Percentiles rank a stretch among this genome's conserved stretches.
Conservation (phyloP, 2,329 filamentous ascomycete genomes). For the Botryotinia calthae region DNA sequence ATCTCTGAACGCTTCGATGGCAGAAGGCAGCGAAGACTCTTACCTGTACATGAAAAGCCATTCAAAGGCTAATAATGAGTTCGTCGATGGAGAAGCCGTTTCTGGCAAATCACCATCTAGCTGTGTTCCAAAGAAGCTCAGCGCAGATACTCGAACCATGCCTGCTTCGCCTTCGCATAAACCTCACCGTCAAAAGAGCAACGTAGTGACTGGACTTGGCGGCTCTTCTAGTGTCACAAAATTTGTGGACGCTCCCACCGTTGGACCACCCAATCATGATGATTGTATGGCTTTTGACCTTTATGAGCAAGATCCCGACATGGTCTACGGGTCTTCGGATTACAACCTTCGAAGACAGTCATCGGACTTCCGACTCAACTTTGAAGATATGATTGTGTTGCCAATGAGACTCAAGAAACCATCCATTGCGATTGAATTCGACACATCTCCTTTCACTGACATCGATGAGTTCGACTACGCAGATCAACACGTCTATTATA, state of each 20-base stretch:
- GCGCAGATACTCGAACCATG: neutral
- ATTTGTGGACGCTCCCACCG: neutral
- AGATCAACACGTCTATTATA: constrained; percentile 16
- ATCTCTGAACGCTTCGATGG: constrained; percentile 14
- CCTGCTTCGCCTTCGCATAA: neutral
- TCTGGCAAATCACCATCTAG: neutral
- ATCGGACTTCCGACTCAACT: constrained; percentile 11
- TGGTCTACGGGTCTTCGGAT: constrained; percentile 8
- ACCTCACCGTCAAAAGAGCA: neutral
- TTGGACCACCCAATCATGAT: constrained; percentile 2
- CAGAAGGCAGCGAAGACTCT: constrained; percentile 18
- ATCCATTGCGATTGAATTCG: neutral
- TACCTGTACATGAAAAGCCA: constrained; percentile 13
- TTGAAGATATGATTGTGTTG: constrained; percentile 20
- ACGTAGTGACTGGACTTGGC: neutral
- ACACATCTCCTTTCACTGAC: neutral
- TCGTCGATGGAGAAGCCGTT: neutral
- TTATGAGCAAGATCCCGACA: constrained; percentile 16
- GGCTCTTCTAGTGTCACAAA: neutral
- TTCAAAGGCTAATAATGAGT: neutral
- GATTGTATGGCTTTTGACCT: constrained; percentile 18
- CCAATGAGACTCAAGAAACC: constrained; percentile 16
- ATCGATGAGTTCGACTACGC: constrained; percentile 21
- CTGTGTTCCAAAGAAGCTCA: constrained; percentile 7
- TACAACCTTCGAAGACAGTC: constrained; percentile 8